Evolutionary conservation across 208 protist species (phyloP).

Genomic region (Acanthamoeba culbertsoni): DNA sequence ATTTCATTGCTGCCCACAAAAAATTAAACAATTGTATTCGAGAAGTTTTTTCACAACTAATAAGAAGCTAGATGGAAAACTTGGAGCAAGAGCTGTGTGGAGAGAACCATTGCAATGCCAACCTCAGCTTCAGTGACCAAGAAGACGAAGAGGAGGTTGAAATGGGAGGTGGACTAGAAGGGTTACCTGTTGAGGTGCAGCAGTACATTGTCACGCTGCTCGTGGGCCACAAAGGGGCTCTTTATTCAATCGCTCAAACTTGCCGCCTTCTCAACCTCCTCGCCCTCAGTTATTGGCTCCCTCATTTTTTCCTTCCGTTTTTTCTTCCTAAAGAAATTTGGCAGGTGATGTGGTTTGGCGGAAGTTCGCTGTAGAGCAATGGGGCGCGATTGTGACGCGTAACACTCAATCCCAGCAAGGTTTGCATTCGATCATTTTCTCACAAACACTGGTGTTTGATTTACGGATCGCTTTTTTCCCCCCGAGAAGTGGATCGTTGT

Average conservation of each 20-base stretch:
- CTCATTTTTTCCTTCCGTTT: neutral
- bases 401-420: neutral
- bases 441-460: neutral
- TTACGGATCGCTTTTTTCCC: too few relatives aligned
- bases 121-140: too few relatives aligned
- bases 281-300: neutral
- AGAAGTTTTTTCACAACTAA: too few relatives aligned
- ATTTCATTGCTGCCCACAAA: too few relatives aligned
- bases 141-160: too few relatives aligned
- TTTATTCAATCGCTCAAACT: neutral
- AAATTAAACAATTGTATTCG: too few relatives aligned
- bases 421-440: neutral
- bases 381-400: neutral
- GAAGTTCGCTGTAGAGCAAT: neutral
- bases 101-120: too few relatives aligned
- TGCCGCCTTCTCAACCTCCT: slow-evolving; percentile 1
- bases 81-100: too few relatives aligned
- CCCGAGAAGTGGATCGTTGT: too few relatives aligned
- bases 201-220: neutral
- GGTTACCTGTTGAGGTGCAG: neutral
- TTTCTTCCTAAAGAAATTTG: neutral
- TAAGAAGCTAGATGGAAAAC: too few relatives aligned
- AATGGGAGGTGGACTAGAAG: too few relatives aligned
- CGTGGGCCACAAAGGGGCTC: neutral
- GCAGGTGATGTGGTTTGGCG: neutral